Percentiles rank a stretch among this genome's conserved stretches.
Conservation (phyloP, 352 stramenopile genomes). For the Peronospora belbahrii region DNA sequence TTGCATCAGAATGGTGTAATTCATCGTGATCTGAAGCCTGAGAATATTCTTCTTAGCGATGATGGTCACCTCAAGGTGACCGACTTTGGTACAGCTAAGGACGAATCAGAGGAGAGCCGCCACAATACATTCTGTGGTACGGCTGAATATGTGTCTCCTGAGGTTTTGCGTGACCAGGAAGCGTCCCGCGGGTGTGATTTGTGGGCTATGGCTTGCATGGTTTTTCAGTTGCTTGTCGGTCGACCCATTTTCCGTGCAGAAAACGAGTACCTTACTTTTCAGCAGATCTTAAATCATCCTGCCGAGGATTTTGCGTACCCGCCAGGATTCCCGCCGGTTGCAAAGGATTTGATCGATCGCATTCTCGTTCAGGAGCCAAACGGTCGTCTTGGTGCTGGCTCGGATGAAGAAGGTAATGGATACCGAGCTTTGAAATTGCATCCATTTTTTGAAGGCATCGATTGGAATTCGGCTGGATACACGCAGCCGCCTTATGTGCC, state of each 20-base stretch:
- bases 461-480: slow-evolving; percentile 56
- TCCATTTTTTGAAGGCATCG: slow-evolving; percentile 77
- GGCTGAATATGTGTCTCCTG: slow-evolving; percentile 88
- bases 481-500: slow-evolving; percentile 51
- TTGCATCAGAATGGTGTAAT: slow-evolving; percentile 91
- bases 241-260: slow-evolving; percentile 80
- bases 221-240: slow-evolving; percentile 86
- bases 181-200: slow-evolving; percentile 81
- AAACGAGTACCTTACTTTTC: slow-evolving; percentile 89
- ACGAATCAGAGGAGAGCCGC: slow-evolving; percentile 69
- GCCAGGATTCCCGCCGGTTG: slow-evolving; percentile 42
- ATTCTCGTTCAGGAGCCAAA: slow-evolving; percentile 71
- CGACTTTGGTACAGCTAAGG: slow-evolving; percentile 86
- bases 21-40: slow-evolving; percentile 92
- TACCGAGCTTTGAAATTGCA: slow-evolving; percentile 68
- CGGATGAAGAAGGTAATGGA: slow-evolving; percentile 66
- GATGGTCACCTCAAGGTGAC: slow-evolving; percentile 87
- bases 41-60: slow-evolving; percentile 85
- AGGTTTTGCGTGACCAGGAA: slow-evolving; percentile 83
- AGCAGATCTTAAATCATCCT: slow-evolving; percentile 84
- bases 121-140: slow-evolving; percentile 88
- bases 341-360: slow-evolving; percentile 66
- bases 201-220: slow-evolving; percentile 88
- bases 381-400: slow-evolving; percentile 60
- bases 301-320: slow-evolving; percentile 74